Conservation (phyloP, 192 early-diverging fungal genomes). For the Dissophora globulifera region DNA sequence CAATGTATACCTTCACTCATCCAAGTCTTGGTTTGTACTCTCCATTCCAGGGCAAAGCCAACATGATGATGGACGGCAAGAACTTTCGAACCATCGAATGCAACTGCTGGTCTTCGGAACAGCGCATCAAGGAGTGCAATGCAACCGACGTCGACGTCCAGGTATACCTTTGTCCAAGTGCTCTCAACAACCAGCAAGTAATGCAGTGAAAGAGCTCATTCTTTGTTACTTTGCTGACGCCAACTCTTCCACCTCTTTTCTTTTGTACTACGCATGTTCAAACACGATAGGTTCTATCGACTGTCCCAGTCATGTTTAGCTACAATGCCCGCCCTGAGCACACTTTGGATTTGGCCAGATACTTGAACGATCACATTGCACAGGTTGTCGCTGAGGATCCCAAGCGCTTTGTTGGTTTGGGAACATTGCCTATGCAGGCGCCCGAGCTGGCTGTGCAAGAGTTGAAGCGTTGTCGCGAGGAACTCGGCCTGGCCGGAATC, state of each 20-base stretch:
- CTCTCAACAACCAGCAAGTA: too few species aligned
- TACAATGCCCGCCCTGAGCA: slow-evolving; percentile 64
- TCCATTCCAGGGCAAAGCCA: slow-evolving; percentile 61
- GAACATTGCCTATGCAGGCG: slow-evolving; percentile 75
- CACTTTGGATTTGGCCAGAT: slow-evolving; percentile 64
- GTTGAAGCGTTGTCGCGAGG: slow-evolving; percentile 69
- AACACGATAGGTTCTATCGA: slow-evolving; percentile 65
- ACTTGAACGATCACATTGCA: slow-evolving; percentile 67
- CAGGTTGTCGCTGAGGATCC: slow-evolving; percentile 70
- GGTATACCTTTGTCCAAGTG: slow-evolving; percentile 27
- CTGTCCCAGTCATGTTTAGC: slow-evolving; percentile 74
- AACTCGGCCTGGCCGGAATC: slow-evolving; percentile 68
- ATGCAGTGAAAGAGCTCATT: too few species aligned
- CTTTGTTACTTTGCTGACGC: too few species aligned
- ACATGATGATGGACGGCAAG: slow-evolving; percentile 77
- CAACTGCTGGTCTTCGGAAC: slow-evolving; percentile 76
- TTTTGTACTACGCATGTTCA: too few species aligned
- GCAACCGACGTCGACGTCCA: slow-evolving; percentile 65
- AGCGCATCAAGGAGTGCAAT: slow-evolving; percentile 67
- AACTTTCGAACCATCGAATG: slow-evolving; percentile 72
- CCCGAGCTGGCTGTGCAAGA: slow-evolving; percentile 72
- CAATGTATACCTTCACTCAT: too few species aligned
- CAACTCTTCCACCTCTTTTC: too few species aligned
- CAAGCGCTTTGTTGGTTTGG: slow-evolving; percentile 68
- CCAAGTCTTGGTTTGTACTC: neutral